phyloP scores from a whole-genome alignment of 2,329 filamentous ascomycete species.

The Knufia fluminis region DNA sequence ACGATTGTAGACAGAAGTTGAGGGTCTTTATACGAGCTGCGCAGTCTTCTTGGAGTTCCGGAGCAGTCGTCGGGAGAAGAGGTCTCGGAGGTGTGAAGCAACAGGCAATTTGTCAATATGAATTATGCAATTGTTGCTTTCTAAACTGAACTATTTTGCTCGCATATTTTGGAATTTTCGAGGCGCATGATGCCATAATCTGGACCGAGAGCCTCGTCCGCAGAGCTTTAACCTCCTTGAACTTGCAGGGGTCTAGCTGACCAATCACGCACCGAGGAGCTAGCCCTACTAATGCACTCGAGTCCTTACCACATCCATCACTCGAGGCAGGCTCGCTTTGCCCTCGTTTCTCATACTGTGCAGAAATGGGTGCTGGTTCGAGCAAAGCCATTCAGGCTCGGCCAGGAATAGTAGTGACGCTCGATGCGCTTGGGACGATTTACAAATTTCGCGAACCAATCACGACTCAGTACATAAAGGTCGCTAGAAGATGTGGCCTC shows the following conservation, averaged over 20 bases:
- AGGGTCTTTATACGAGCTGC: not conserved
- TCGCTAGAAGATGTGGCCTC: slow-evolving; percentile 32
- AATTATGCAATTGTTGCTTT: not conserved
- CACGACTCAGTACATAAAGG: slow-evolving; percentile 32
- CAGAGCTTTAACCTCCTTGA: not conserved
- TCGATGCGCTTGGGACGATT: slow-evolving; percentile 39
- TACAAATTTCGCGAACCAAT: slow-evolving; percentile 34
- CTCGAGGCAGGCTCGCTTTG: no score
- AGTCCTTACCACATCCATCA: no score
- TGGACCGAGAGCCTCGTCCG: not conserved
- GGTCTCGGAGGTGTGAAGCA: no score
- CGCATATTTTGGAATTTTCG: not conserved
- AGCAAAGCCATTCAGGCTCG: not conserved
- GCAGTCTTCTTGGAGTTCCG: not conserved
- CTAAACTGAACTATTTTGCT: not conserved
- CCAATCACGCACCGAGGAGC: no score
- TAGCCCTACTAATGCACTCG: no score
- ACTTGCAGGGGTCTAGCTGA: no score
- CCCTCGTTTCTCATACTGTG: no score
- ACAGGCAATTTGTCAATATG: no score
- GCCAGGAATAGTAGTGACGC: slow-evolving; percentile 30
- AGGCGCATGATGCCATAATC: slow-evolving; percentile 7
- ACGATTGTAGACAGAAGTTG: not conserved
- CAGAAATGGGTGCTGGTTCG: slow-evolving; percentile 1
- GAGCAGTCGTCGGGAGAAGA: no score